Conservation (phyloP, 805 yeast genomes). For the Spathaspora passalidarum region DNA sequence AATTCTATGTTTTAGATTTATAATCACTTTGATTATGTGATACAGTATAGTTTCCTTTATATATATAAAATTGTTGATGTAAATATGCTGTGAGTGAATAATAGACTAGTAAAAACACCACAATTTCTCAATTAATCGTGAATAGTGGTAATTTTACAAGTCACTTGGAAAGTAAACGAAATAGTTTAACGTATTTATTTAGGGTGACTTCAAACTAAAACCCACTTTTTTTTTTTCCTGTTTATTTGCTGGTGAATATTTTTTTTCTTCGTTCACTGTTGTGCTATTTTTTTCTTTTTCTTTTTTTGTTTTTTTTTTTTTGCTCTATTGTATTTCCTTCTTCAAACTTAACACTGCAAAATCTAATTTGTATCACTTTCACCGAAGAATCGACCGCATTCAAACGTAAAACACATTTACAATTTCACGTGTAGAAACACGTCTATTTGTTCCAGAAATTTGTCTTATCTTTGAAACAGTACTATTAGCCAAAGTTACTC, state of each 20-base stretch:
- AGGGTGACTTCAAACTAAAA: not conserved
- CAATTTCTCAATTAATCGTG: not conserved
- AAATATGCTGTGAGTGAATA: not conserved
- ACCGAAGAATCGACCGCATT: not conserved
- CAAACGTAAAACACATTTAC: not conserved
- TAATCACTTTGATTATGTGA: no score
- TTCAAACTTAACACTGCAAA: not conserved
- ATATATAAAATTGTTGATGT: no score
- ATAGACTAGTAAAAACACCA: not conserved
- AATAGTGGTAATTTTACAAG: not conserved
- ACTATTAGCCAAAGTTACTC: not conserved
- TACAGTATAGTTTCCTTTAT: no score
- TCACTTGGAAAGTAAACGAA: not conserved
- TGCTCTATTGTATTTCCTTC: not conserved
- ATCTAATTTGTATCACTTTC: not conserved
- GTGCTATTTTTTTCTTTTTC: not conserved
- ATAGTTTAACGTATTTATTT: not conserved
- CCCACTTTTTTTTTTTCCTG: not conserved
- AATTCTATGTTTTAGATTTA: no score
- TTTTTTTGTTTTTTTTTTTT: not conserved
- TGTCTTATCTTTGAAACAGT: no score
- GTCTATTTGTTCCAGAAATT: no score
- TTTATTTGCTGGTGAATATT: slow-evolving; percentile 1
- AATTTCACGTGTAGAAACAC: not conserved
- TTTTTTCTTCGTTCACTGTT: not conserved